Base-by-base conservation (phyloP, 2,329 filamentous ascomycete genomes). In the Geosmithia morbida region DNA sequence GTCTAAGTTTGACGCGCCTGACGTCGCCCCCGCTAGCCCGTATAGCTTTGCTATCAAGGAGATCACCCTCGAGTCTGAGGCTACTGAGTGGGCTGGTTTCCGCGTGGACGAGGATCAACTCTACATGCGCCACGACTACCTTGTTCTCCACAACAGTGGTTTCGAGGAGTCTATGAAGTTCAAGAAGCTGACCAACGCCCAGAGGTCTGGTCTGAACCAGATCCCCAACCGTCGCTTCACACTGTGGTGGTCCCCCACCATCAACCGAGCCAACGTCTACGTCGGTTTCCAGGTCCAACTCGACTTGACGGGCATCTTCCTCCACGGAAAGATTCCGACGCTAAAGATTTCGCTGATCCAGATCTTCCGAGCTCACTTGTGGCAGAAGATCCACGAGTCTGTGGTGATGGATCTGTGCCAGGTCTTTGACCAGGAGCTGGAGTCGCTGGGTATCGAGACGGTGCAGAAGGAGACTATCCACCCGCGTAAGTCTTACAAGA, bases 401-500 rank as follows among this genome's bases (percentile, higher is more conserved):
- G 89, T 97, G 0, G 90, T 96, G 33, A 98, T 98, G 92, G 92
- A 98, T 72, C 66, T 98, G 59, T 97, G 92, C 56, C 94, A 98
- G 61, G 92, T 98, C 14, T 95, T 98, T 56, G 92, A 98, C 55
- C 90, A 97, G 60, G 92, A 98, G 62, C 70, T 98, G 42, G 92
- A 98, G 64, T 88, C 92, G 30, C 72, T 98, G 3, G 89, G 89
- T 37, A 96, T 98, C 49, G 92, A 98, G 66, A 94, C 88, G 2
- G 92, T 97, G 4, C 92, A 98, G 62, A 98, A 98, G 66, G 92
- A 98, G 69, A 97, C 92, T 0, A 98, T 98, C 50, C 92, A 98
- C 71, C 92, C 92, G 46, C 79, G 92, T 78, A 98, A 98, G 68
- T 96, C 88, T 4, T 98, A 98, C 79, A 98, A 98, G 79, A 98